Evolutionary conservation across 2,329 filamentous ascomycete species (phyloP).

Genomic region (Penicillium glabrum): DNA sequence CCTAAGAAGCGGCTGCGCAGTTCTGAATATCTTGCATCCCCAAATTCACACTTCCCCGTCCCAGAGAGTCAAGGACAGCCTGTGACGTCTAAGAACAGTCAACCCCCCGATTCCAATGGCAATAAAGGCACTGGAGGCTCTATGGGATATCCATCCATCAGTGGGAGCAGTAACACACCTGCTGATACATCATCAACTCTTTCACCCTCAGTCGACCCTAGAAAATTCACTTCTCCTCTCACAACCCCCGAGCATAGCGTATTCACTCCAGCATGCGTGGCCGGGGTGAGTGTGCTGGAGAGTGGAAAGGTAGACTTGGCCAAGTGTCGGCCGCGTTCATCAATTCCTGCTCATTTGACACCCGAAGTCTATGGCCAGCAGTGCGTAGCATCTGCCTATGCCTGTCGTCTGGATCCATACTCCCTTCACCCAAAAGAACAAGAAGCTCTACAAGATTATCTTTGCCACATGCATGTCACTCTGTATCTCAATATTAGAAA

Average conservation of each 20-base stretch:
- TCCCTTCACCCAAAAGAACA: slow-evolving; percentile 84
- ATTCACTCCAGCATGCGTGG: slow-evolving; percentile 12
- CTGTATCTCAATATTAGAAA: slow-evolving; percentile 96
- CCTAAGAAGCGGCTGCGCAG: slow-evolving; percentile 20
- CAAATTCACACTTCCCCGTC: slow-evolving; percentile 4
- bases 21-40: slow-evolving; percentile 7
- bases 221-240: slow-evolving; percentile 28
- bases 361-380: slow-evolving; percentile 82
- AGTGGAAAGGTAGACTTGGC: slow-evolving; percentile 30
- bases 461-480: slow-evolving; percentile 87
- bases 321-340: slow-evolving; percentile 72
- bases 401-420: slow-evolving; percentile 86
- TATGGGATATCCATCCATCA: slow-evolving; percentile 11
- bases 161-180: slow-evolving; percentile 23
- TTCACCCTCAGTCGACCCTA: slow-evolving; percentile 22
- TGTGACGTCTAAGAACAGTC: not conserved
- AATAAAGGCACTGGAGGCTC: not conserved
- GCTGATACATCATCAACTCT: slow-evolving; percentile 27
- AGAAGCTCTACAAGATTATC: slow-evolving; percentile 71
- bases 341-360: slow-evolving; percentile 74
- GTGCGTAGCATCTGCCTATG: slow-evolving; percentile 84
- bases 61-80: not conserved
- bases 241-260: slow-evolving; percentile 15
- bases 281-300: slow-evolving; percentile 22
- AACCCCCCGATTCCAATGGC: not conserved